phyloP scores from a whole-genome alignment of 306 rosid species.

The Malus sylvestris region DNA sequence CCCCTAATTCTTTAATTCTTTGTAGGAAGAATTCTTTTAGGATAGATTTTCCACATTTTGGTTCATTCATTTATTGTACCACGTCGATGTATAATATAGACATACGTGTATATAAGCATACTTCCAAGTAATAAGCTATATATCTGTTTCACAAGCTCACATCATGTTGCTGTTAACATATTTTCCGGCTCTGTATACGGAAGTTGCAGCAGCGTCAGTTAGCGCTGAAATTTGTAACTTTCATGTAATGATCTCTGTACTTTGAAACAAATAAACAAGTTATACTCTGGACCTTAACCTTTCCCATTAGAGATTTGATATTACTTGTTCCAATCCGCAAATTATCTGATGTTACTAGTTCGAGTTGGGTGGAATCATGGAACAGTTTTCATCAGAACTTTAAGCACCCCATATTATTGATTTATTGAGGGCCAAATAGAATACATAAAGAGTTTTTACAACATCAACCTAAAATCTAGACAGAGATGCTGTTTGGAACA shows the following conservation, averaged over 20 bases:
- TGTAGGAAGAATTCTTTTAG: conserved; percentile 36
- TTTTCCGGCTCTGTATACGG: not conserved
- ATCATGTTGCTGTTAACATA: not conserved
- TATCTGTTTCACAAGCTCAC: not conserved
- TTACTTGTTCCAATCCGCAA: too few species aligned
- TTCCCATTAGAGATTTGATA: too few species aligned
- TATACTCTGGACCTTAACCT: too few species aligned
- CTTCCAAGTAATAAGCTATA: not conserved
- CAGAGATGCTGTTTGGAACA: conserved; percentile 25
- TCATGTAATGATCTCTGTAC: not conserved
- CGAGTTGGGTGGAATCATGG: too few species aligned
- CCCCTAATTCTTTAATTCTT: conserved; percentile 54
- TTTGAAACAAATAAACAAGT: too few species aligned
- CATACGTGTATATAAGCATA: conserved; percentile 20
- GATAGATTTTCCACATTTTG: conserved; percentile 13
- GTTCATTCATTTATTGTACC: conserved; percentile 28
- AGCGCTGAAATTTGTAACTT: not conserved
- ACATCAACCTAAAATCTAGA: not conserved
- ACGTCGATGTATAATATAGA: conserved; percentile 13
- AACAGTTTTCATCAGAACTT: too few species aligned
- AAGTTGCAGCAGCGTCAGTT: not conserved
- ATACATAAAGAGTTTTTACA: not conserved
- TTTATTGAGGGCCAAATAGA: not conserved
- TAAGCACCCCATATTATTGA: not conserved
- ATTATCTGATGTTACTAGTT: too few species aligned